phyloP scores from a whole-genome alignment of 2,329 filamentous ascomycete species.

The Xylariaceae sp. region DNA sequence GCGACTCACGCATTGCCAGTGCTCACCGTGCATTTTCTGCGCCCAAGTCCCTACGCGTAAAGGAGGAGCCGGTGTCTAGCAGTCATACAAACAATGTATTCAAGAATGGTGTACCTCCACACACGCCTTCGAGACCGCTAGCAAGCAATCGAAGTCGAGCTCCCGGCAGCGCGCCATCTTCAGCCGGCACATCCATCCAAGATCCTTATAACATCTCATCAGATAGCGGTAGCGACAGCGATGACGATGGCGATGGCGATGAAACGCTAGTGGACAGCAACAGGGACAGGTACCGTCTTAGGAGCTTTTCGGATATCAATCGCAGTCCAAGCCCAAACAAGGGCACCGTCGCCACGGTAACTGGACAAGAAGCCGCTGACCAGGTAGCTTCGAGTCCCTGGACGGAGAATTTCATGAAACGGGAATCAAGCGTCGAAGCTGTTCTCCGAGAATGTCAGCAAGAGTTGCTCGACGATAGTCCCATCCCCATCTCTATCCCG shows the following conservation, averaged over 20 bases:
- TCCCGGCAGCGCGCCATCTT: no score
- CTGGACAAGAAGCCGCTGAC: not conserved
- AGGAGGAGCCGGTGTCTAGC: not conserved
- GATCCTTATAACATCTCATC: slow-evolving; percentile 25
- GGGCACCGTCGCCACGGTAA: not conserved
- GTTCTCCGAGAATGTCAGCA: not conserved
- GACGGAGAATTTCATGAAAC: not conserved
- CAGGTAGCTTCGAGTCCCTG: not conserved
- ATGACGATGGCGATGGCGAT: not conserved
- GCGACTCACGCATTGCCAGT: not conserved
- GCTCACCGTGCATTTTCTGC: not conserved
- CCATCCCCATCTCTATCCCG: not conserved
- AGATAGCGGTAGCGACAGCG: slow-evolving; percentile 17
- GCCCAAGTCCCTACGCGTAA: not conserved
- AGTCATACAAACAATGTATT: no score
- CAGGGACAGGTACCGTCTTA: no score
- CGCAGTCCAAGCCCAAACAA: no score
- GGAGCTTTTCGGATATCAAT: no score
- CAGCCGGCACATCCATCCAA: slow-evolving; percentile 4
- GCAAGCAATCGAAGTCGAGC: no score
- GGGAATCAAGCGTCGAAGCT: not conserved
- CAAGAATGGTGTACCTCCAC: no score
- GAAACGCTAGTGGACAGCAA: not conserved
- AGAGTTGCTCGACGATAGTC: not conserved
- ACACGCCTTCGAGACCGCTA: no score